These are phyloP conservation scores for Usnea hakonensis DNA, from an alignment of 495 filamentous ascomycete genomes.

Conservation along the genomic window DNA sequence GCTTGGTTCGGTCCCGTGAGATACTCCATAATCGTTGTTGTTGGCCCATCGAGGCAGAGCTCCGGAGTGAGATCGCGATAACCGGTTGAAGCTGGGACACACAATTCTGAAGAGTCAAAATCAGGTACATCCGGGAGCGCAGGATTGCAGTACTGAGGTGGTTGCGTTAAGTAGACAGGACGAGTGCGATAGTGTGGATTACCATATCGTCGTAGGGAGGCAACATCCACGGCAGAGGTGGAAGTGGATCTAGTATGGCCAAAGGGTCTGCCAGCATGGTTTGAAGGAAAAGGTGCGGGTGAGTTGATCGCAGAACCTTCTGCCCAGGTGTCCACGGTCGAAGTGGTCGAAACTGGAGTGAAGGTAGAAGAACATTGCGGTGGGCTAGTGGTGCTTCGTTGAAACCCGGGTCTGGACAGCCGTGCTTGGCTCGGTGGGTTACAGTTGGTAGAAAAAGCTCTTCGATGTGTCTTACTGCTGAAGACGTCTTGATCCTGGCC, in stretches of 20 bases:
- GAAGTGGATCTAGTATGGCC: conserved; percentile 57
- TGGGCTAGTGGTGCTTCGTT: conserved; percentile 58
- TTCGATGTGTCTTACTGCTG: conserved; percentile 41
- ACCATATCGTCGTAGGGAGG: conserved; percentile 57
- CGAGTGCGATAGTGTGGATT: conserved; percentile 77
- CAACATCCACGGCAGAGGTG: conserved; percentile 59
- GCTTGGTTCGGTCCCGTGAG: conserved; percentile 72
- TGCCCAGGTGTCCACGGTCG: conserved; percentile 31
- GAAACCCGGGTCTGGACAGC: conserved; percentile 36
- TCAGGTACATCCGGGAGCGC: conserved; percentile 40
- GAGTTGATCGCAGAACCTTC: conserved; percentile 46
- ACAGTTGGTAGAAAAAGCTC: conserved; percentile 50
- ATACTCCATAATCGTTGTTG: conserved; percentile 68
- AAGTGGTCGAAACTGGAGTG: conserved; percentile 43
- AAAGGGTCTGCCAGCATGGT: conserved; percentile 39
- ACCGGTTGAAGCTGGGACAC: conserved; percentile 14
- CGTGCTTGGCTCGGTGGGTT: conserved; percentile 42
- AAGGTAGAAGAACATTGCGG: conserved; percentile 49
- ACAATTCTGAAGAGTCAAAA: conserved; percentile 33
- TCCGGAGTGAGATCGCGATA: conserved; percentile 27
- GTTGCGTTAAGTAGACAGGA: conserved; percentile 55
- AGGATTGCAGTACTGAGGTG: conserved; percentile 36
- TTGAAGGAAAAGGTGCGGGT: conserved; percentile 53
- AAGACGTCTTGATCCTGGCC: conserved; percentile 50
- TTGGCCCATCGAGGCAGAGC: conserved; percentile 34